Evolutionary conservation across 257 asterid species (phyloP), one percentile per base, ranked within the genome.

Genomic region (Catharanthus roseus): DNA sequence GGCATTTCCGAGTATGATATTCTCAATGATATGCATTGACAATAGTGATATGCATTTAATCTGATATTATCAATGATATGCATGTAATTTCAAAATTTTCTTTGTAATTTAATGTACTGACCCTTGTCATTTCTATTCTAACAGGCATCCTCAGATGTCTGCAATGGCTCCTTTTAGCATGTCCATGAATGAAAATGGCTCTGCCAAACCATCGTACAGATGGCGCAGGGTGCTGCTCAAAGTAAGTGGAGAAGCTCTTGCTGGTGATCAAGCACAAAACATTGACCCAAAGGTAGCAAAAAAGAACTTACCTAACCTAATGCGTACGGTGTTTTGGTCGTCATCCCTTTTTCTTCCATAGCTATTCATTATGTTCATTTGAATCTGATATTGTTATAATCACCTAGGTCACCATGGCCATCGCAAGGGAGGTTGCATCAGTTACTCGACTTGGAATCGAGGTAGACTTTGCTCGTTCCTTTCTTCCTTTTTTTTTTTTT

Each of bases 201-300:
- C 80, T 38, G 74, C 80, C 53, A 83, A 73, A 68, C 76, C 90
- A 56, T 80, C 89, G 58, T 77, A 63, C 78, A 93, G 67, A 85
- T 91, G 99, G 99, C 96, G 88, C 55, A 82, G 99, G 84, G 97
- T 93, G 79, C 85, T 93, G 84, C 96, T 93, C 75, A 93, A 93
- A 88, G 99, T 93, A 71, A 93, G 99, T 53, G 99, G 99, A 28
- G 99, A 93, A 85, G 97, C 99, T 72, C 96, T 93, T 80, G 97
- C 99, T 24, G 99, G 99, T 67, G 97, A 93, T 80, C 96, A 87
- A 77, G 23, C 79, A 28, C 96, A 93, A 75, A 93, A 88, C 79
- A 93, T 91, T 38, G 99, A 93, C 78, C 99, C 99, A 34, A 93
- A 91, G 99, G 99, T 93, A 64, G 71, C 83, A 76, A 44, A 41